phyloP scores from a whole-genome alignment of 129 eudicot genomes.

The Daucus carota region DNA sequence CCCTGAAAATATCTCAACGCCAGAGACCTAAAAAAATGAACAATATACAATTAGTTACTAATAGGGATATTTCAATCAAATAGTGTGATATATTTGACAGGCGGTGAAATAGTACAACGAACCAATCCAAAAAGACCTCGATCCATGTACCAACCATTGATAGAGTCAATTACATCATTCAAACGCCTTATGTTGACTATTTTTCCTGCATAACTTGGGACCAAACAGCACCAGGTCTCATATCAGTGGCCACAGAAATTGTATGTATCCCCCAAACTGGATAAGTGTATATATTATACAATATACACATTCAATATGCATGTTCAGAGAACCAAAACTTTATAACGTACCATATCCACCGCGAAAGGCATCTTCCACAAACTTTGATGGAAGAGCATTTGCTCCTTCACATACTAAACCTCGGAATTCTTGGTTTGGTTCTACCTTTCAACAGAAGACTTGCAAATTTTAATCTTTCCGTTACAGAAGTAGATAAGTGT shows the following conservation, averaged over 20 bases:
- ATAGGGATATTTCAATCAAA: neutral
- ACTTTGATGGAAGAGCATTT: conserved; percentile 82
- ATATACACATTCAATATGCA: neutral
- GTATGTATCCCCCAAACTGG: neutral
- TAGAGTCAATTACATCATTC: conserved; percentile 82
- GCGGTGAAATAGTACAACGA: conserved; percentile 18
- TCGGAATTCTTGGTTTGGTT: conserved; percentile 97
- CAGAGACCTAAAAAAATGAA: conserved; percentile 60
- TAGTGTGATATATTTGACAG: conserved; percentile 4
- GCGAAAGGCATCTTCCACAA: conserved; percentile 90
- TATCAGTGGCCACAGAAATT: conserved; percentile 16
- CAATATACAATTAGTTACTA: neutral
- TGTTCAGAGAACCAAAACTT: neutral
- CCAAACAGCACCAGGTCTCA: conserved; percentile 25
- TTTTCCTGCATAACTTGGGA: conserved; percentile 90
- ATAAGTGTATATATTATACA: neutral
- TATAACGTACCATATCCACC: conserved; percentile 77
- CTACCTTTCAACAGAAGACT: conserved; percentile 83
- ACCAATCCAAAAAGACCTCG: conserved; percentile 99
- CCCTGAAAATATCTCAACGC: conserved; percentile 90
- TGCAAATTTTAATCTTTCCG: neutral
- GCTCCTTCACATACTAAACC: conserved; percentile 99
- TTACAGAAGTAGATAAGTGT: neutral
- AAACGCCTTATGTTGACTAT: conserved; percentile 76
- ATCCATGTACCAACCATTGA: conserved; percentile 97